phyloP scores from a whole-genome alignment of 2,329 filamentous ascomycete genomes.

The Neurospora crassa region DNA sequence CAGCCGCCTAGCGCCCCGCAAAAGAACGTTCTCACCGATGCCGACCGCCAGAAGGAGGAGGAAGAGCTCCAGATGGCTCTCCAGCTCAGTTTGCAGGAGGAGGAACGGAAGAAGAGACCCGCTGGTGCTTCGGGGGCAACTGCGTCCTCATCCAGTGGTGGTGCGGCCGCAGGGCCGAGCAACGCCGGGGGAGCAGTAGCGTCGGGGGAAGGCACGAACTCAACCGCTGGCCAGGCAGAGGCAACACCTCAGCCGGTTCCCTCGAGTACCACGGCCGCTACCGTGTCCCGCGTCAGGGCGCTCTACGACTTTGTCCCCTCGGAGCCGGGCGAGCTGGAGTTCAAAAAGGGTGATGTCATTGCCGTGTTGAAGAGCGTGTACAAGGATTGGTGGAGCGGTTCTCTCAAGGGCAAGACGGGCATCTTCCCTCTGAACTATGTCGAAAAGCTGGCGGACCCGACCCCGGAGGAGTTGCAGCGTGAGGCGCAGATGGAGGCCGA shows the following conservation, averaged over 20 bases:
- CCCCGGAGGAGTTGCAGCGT: conserved; percentile 83
- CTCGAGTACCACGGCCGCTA: conserved; percentile 87
- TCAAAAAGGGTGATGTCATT: conserved; percentile 94
- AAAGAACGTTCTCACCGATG: conserved; percentile 82
- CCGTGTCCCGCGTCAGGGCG: conserved; percentile 86
- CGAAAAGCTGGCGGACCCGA: conserved; percentile 92
- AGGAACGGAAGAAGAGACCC: conserved; percentile 49
- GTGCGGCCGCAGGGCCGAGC: conserved; percentile 19
- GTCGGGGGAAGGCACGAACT: conserved; percentile 25
- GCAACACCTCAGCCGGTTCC: conserved; percentile 48
- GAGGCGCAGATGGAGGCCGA: conserved; percentile 90
- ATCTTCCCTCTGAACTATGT: conserved; percentile 99
- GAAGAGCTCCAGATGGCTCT: conserved; percentile 96
- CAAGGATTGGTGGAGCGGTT: conserved; percentile 99
- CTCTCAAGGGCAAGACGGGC: conserved; percentile 84
- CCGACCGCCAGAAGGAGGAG: conserved; percentile 90
- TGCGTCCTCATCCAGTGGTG: conserved; percentile 23
- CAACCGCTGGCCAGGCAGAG: conserved; percentile 36
- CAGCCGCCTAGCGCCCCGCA: conserved; percentile 87
- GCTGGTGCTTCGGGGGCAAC: conserved; percentile 28
- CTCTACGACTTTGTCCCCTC: conserved; percentile 92
- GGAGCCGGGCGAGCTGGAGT: conserved; percentile 88
- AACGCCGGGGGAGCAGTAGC: conserved; percentile 30
- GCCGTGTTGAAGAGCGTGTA: conserved; percentile 95
- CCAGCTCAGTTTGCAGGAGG: conserved; percentile 85